Conservation (phyloP, 495 filamentous ascomycete genomes). For the Hypoxylon fuscum region DNA sequence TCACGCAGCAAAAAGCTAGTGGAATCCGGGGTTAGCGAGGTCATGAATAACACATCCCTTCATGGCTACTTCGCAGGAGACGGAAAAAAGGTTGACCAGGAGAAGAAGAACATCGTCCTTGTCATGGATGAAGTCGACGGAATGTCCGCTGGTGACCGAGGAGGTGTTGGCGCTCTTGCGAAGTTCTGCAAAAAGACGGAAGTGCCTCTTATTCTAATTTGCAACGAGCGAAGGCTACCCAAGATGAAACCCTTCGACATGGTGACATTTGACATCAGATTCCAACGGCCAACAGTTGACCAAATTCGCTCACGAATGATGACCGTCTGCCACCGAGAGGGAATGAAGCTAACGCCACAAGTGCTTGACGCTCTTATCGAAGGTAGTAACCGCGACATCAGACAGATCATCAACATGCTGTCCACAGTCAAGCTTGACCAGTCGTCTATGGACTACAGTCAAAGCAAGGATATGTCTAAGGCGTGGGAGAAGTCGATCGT, state of each 20-base stretch:
- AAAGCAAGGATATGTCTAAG: constrained; percentile 92
- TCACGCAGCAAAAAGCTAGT: constrained; percentile 98
- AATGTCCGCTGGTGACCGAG: constrained; percentile 97
- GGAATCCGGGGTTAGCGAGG: constrained; percentile 83
- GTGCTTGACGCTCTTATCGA: constrained; percentile 97
- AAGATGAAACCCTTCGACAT: constrained; percentile 99
- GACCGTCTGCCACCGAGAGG: constrained; percentile 93
- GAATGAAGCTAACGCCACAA: constrained; percentile 80
- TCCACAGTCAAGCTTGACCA: constrained; percentile 91
- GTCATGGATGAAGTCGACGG: constrained; percentile 99
- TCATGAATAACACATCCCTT: constrained; percentile 91
- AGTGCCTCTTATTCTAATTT: constrained; percentile 95
- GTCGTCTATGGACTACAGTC: constrained; percentile 76
- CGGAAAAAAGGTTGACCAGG: constrained; percentile 77
- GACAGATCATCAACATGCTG: constrained; percentile 98
- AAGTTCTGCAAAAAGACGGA: constrained; percentile 93
- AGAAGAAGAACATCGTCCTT: constrained; percentile 90
- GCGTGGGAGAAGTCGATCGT: constrained; percentile 98
- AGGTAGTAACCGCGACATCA: constrained; percentile 92
- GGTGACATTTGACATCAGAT: constrained; percentile 83
- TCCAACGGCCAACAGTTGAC: constrained; percentile 86
- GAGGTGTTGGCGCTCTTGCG: constrained; percentile 93
- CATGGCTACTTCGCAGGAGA: constrained; percentile 91
- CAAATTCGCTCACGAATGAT: constrained; percentile 89
- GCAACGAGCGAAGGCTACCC: constrained; percentile 88